Evolutionary conservation across 129 eudicot genomes (phyloP), one percentile per base, ranked within the genome.

Genomic region (Pulicaria dysenterica): DNA sequence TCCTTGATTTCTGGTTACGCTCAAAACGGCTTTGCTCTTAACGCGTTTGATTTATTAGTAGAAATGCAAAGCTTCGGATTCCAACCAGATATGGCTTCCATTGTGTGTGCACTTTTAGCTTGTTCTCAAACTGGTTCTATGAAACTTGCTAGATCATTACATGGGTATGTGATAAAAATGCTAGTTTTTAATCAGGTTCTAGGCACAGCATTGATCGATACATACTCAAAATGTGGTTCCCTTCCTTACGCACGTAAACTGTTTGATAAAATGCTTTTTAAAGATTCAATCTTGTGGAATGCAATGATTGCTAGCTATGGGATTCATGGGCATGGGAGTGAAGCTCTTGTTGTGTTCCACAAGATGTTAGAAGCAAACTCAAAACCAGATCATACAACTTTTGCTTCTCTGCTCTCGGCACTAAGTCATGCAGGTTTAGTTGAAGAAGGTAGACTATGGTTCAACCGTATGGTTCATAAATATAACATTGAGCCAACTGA

Each of bases 141-240:
- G 58, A 79, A 75, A 79, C 65, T 64, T 61, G 85, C 94, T 10
- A 77, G 58, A 62, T 82, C 86, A 8, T 45, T 89, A 59, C 97
- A 92, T 68, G 97, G 89, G 16, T 87, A 80, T 73, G 79, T 64
- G 44, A 46, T 80, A 54, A 86, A 79, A 65, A 77, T 77, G 59
- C 31, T 82, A 13, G 59, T 54, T 34, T 17, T 61, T 54, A 79
- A 89, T 70, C 80, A 77, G 71, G 64, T 77, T 73, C 45, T 85
- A 5, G 80, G 73, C 16, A 92, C 97, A 15, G 73, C 96, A 1
- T 46, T 92, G 68, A 84, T 92, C 13, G 94, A 92, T 54, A 70
- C 82, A 76, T 92, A 92, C 73, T 85, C 96, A 42, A 92, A 92
- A 86, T 92, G 97, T 48, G 97, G 97, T 41, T 82, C 85, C 38